Percentiles rank a stretch among this genome's conserved stretches.
Evolutionary conservation across 2,329 filamentous ascomycete species (phyloP).

Genomic region (Cladosporium sp.): DNA sequence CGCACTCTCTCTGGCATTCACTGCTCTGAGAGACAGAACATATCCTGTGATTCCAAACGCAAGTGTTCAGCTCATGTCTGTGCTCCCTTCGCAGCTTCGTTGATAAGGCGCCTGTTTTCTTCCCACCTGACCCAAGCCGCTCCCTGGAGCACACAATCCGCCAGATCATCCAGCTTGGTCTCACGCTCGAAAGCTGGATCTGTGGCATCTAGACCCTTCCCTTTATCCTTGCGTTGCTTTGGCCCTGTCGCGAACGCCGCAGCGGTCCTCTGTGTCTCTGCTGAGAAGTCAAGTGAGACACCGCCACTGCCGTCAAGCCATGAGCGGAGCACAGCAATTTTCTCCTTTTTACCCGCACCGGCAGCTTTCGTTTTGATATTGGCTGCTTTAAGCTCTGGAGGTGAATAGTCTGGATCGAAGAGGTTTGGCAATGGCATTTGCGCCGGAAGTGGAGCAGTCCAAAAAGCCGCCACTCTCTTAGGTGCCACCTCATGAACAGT

Average conservation of each 20-base stretch:
- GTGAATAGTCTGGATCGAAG: background rate
- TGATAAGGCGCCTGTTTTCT: constrained; percentile 40
- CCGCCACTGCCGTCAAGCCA: constrained; percentile 43
- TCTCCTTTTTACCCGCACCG: constrained; percentile 49
- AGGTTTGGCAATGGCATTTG: constrained; percentile 14
- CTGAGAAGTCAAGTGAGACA: constrained; percentile 27
- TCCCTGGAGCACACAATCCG: constrained; percentile 74
- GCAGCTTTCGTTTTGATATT: background rate
- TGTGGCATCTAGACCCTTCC: constrained; percentile 16
- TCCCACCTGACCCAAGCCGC: constrained; percentile 76
- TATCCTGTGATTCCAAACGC: no score
- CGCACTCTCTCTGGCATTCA: no score
- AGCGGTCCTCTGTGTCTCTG: constrained; percentile 35
- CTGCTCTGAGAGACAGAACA: no score
- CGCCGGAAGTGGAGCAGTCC: constrained; percentile 36
- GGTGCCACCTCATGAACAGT: constrained; percentile 51
- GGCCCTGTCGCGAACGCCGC: constrained; percentile 30
- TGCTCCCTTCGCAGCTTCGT: constrained; percentile 11
- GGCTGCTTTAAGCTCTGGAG: background rate
- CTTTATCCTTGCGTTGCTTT: constrained; percentile 20
- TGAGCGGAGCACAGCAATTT: constrained; percentile 58
- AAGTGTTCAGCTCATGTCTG: background rate
- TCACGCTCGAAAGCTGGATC: constrained; percentile 21
- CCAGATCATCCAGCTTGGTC: constrained; percentile 74
- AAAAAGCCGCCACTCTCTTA: constrained; percentile 53